These are phyloP conservation scores for Leishmania gerbilli DNA, from an alignment of 208 protist genomes.

Conservation along the genomic window DNA sequence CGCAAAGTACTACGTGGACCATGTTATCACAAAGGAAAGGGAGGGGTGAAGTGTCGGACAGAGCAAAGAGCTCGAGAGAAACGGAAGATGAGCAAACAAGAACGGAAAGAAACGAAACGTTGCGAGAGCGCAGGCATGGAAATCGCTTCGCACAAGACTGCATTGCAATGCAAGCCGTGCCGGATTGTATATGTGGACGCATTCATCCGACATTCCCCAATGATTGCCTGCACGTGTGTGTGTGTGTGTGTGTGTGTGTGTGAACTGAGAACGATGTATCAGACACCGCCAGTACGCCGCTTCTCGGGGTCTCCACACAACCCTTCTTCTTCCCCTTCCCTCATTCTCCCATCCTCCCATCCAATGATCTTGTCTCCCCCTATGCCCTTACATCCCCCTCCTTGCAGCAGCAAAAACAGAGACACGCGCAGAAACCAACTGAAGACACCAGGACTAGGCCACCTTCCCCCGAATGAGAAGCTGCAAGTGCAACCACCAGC, in stretches of 20 bases:
- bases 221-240: background rate
- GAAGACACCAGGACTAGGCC: background rate
- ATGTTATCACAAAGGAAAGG: background rate
- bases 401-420: background rate
- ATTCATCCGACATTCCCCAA: background rate
- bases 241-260: background rate
- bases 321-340: background rate
- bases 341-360: background rate
- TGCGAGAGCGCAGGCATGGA: background rate
- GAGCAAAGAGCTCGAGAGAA: background rate
- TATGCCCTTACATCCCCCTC: background rate
- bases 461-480: conserved; percentile 66
- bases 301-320: background rate
- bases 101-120: background rate
- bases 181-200: background rate
- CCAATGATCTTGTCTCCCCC: background rate
- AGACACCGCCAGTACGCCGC: background rate
- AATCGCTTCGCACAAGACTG: background rate
- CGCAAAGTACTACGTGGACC: background rate
- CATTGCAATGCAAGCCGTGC: background rate
- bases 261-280: background rate
- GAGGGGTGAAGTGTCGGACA: conserved; percentile 6
- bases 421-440: background rate
- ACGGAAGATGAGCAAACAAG: background rate
- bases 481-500: conserved; percentile 75